Evolutionary conservation across 2,329 filamentous ascomycete species (phyloP).

Genomic region (Diplodia sapinea): DNA sequence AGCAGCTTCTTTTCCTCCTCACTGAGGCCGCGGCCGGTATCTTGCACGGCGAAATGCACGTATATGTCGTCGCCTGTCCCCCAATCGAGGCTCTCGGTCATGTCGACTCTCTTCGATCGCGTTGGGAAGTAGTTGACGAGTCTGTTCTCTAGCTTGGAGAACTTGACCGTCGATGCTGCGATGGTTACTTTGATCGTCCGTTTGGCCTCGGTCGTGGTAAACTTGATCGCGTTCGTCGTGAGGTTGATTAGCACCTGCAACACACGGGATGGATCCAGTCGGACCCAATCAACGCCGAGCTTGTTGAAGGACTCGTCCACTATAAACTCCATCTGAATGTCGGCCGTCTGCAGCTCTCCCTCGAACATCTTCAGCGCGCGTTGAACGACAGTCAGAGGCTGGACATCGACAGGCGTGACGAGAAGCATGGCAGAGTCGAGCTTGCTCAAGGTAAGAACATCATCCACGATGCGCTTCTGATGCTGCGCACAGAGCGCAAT

Average conservation of each 20-base stretch:
- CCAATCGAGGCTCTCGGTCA: constrained; percentile 67
- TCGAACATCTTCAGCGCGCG: constrained; percentile 79
- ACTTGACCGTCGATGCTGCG: constrained; percentile 65
- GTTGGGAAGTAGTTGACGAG: constrained; percentile 68
- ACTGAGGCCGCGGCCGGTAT: constrained; percentile 76
- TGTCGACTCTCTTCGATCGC: constrained; percentile 55
- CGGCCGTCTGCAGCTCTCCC: constrained; percentile 71
- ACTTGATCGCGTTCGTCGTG: constrained; percentile 81
- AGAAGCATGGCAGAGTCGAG: constrained; percentile 76
- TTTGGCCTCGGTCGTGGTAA: constrained; percentile 68
- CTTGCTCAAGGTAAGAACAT: constrained; percentile 58
- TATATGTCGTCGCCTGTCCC: constrained; percentile 69
- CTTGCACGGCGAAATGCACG: constrained; percentile 74
- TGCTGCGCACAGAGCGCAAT: constrained; percentile 80
- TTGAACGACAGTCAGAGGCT: constrained; percentile 70
- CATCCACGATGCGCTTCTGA: constrained; percentile 67
- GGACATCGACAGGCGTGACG: constrained; percentile 72
- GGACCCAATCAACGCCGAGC: constrained; percentile 69
- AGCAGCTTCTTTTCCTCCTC: constrained; percentile 74
- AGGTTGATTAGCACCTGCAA: constrained; percentile 82
- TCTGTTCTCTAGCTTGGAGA: constrained; percentile 50
- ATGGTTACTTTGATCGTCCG: constrained; percentile 71
- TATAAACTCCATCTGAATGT: constrained; percentile 69
- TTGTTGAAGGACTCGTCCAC: constrained; percentile 67
- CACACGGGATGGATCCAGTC: constrained; percentile 74